Percentiles rank a stretch among this genome's conserved stretches.
Evolutionary conservation across 345 rosid species (phyloP).

Genomic region (Ailanthus altissimus): DNA sequence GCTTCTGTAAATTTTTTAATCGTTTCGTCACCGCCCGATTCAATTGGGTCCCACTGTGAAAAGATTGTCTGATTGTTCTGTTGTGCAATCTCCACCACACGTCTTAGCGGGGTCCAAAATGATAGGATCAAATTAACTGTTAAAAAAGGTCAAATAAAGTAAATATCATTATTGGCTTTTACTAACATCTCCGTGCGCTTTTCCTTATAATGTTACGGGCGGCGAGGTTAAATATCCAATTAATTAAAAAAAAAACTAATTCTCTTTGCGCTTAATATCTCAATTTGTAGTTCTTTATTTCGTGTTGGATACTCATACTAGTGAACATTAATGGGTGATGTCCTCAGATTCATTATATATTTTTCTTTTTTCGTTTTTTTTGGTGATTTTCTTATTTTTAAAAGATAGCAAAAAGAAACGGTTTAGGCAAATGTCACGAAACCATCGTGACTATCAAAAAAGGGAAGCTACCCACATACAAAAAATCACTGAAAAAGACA

Average conservation of each 20-base stretch:
- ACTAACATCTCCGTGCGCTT: not conserved
- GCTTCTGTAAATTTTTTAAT: not conserved
- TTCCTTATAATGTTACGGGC: no score
- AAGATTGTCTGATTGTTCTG: not conserved
- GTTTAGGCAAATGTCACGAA: constrained; percentile 57
- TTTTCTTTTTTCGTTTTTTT: not conserved
- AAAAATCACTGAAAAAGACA: constrained; percentile 27
- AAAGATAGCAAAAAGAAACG: constrained; percentile 48
- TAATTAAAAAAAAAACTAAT: no score
- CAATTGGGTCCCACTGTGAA: constrained; percentile 9
- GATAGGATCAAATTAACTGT: not conserved
- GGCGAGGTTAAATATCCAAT: no score
- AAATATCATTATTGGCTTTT: not conserved
- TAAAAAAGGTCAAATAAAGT: not conserved
- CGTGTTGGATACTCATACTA: not conserved
- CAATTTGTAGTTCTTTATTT: not conserved
- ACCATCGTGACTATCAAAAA: constrained; percentile 47
- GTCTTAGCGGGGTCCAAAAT: not conserved
- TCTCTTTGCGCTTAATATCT: not conserved
- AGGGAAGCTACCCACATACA: constrained; percentile 2
- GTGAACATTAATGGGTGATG: not conserved
- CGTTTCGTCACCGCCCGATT: not conserved
- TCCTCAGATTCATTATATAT: not conserved
- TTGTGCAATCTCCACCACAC: not conserved
- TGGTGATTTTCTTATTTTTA: constrained; percentile 18